Conservation (phyloP, 345 rosid genomes). For the Bruguiera gymnorhiza region DNA sequence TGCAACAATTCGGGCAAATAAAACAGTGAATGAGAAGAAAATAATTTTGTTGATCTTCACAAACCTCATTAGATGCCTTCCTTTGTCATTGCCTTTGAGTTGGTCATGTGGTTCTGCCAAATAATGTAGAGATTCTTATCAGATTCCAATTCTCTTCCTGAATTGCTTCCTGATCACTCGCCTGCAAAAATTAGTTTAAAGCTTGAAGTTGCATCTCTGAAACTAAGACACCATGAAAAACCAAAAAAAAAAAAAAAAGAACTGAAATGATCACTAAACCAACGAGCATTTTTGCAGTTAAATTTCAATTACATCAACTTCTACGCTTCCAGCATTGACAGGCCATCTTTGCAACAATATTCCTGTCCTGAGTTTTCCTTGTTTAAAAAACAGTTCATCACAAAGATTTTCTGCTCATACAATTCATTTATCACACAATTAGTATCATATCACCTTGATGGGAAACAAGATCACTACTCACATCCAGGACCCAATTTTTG, state of each 20-base stretch:
- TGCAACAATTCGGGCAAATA: not conserved
- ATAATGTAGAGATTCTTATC: slow-evolving; percentile 43
- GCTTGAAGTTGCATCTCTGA: not conserved
- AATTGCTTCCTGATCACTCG: slow-evolving; percentile 80
- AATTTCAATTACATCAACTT: slow-evolving; percentile 24
- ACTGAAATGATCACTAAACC: slow-evolving; percentile 28
- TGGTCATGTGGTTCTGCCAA: slow-evolving; percentile 61
- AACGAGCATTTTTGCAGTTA: slow-evolving; percentile 56
- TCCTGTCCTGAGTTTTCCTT: too few species aligned
- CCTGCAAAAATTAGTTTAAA: slow-evolving; percentile 23
- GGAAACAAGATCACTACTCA: slow-evolving; percentile 77
- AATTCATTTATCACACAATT: not conserved
- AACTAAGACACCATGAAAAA: not conserved
- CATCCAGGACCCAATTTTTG: slow-evolving; percentile 66
- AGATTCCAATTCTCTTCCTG: slow-evolving; percentile 47
- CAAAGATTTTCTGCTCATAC: not conserved
- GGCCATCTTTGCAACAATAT: too few species aligned
- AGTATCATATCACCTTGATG: slow-evolving; percentile 51
- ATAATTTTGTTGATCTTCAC: not conserved
- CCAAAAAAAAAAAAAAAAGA: slow-evolving; percentile 6
- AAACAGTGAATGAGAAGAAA: not conserved
- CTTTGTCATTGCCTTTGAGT: slow-evolving; percentile 73
- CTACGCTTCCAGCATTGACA: too few species aligned
- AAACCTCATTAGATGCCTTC: slow-evolving; percentile 49
- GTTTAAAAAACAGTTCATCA: too few species aligned